Base-by-base conservation (phyloP, 768 basidiomycete species). In the Pleurotus platypus region DNA sequence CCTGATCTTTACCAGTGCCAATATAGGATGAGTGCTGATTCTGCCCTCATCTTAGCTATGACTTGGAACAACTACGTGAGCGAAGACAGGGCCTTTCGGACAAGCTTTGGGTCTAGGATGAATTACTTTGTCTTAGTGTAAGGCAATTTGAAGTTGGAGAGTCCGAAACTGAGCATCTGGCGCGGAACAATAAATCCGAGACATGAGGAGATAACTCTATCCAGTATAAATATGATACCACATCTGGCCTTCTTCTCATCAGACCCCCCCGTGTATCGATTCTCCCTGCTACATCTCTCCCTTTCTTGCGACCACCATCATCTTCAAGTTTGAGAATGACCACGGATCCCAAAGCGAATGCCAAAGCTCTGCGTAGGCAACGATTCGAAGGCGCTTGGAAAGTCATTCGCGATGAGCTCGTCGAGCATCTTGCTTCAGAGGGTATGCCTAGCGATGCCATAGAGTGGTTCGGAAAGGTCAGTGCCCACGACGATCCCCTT, bases 361-460 rank as follows among this genome's bases (percentile, higher is more conserved):
- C 61, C 56, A 80, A 80, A 67, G 72, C 76, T 18, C 70, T 70
- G n/a, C 74, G 75, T 58, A 81, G 87, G 39, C 70, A 70, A 5
- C 81, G 79, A 55, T 98, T 98, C 72, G 80, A 89, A 64, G 77
- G 66, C 27, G 88, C 89, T 4, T 98, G 86, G 72, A 76, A 77
- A 11, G 70, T 75, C 60, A 82, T 98, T 61, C 82, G 86, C 16
- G 82, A 89, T 57, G 93, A 96, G 72, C 79, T 98, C 13, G 69
- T 95, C 58, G 80, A 73, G 2, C 80, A 89, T 65, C 76, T 92
- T 63, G 76, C 78, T 51, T 72, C 72, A 11, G 80, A 92, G 65
- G 83, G 84, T 3, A 92, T 98, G 85, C 94, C 96, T 3, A 60
- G 77, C 38, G 93, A 95, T 55, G 93, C 90, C 1, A 70, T 88